Base-by-base conservation (phyloP, 257 asterid genomes). In the Gentiana straminea region DNA sequence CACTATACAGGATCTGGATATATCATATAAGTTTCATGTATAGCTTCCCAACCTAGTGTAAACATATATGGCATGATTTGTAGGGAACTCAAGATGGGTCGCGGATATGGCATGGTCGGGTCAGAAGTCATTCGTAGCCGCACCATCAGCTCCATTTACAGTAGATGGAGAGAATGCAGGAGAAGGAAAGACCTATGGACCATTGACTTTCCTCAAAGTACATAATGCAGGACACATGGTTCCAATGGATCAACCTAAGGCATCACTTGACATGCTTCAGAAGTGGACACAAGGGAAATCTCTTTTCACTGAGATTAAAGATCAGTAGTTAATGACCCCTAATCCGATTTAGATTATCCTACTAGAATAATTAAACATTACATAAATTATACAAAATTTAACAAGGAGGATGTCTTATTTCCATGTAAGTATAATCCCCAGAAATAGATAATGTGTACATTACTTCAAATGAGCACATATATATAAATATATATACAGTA, bases 171-270 rank as follows among this genome's bases (percentile, higher is more conserved):
- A 13, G n/a, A 85, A 74, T 79, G 84, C 84, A 33, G 86, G 95
- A 41, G 35, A 55, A 39, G 68, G 70, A 55, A 83, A 79, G 74
- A 68, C 75, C 47, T 41, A 69, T 3, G 82, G 89, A n/a, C 82
- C 87, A 24, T 64, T 83, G 35, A 64, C 75, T 1, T 82, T 83
- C 68, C 76, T 80, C 12, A 83, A 77, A 76, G 89, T 86, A 51
- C 81, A 78, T 49, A 58, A 82, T 45, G 84, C 95, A 2, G 89
- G 95, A 6, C 89, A 83, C 38, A 61, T 80, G 84, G 85, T 86
- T 61, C 95, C 95, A 1, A 78, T 80, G 89, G 93, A 83, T 75
- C 89, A 83, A 58, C 95, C 93, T n/a, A 69, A 75, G 65, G 84
- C 84, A 49, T 64, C 89, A 9, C 65, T 80, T 35, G 79, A 80